Evolutionary conservation across 768 basidiomycete species (phyloP).

Genomic region (Panellus pusillus): DNA sequence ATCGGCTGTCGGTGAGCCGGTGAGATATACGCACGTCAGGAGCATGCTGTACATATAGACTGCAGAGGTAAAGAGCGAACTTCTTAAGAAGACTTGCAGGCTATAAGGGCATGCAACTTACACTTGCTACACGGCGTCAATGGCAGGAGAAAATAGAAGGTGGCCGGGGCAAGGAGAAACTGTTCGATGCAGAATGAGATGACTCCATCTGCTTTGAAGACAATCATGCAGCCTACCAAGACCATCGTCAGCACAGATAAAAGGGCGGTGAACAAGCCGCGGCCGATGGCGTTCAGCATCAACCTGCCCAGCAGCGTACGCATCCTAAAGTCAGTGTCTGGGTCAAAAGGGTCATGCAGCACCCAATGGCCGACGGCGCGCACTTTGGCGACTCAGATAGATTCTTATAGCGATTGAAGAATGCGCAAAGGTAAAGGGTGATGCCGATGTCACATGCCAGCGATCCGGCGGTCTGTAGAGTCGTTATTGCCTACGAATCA

Average conservation of each 20-base stretch:
- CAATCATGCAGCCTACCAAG: background rate
- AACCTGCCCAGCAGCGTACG: conserved; percentile 6
- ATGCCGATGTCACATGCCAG: too few relatives aligned
- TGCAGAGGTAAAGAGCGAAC: background rate
- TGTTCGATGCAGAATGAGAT: background rate
- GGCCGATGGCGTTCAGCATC: conserved; percentile 16
- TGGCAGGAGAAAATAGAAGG: conserved; percentile 16
- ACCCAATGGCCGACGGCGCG: too few relatives aligned
- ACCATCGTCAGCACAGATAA: conserved; percentile 7
- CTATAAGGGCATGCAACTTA: background rate
- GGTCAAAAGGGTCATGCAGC: too few relatives aligned
- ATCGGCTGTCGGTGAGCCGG: too few relatives aligned
- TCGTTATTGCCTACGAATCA: too few relatives aligned
- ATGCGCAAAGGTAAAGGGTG: too few relatives aligned
- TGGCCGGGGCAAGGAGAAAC: conserved; percentile 12
- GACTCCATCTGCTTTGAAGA: too few relatives aligned
- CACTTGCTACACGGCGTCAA: conserved; percentile 17
- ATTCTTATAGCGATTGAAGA: too few relatives aligned
- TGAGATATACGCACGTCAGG: conserved; percentile 8
- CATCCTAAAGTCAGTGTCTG: background rate
- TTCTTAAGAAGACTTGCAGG: background rate
- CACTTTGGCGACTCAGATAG: too few relatives aligned
- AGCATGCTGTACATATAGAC: conserved; percentile 23
- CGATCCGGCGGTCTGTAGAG: too few relatives aligned
- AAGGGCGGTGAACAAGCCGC: conserved; percentile 14